phyloP scores from a whole-genome alignment of 2,329 filamentous ascomycete species.

The Colletotrichum sp. region DNA sequence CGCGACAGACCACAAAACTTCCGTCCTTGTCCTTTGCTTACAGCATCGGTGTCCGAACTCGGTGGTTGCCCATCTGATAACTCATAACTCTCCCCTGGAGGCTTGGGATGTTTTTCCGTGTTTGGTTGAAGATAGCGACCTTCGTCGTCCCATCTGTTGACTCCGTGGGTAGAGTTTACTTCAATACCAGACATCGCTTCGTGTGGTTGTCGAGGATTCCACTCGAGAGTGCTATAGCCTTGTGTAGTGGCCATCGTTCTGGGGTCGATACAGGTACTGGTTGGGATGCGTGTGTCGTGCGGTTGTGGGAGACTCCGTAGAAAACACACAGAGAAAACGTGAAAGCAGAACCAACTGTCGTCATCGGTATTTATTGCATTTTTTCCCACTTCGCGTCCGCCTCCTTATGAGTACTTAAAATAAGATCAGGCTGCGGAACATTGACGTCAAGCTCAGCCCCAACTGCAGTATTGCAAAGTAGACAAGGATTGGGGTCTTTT shows the following conservation, averaged over 20 bases:
- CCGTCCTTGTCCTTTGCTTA: accelerated
- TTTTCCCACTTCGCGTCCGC: background rate
- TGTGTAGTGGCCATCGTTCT: background rate
- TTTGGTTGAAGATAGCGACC: background rate
- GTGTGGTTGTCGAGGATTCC: background rate
- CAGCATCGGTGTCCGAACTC: background rate
- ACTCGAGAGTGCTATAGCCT: background rate
- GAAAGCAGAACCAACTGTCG: background rate
- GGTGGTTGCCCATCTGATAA: background rate
- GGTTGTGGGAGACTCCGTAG: background rate
- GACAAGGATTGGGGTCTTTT: background rate
- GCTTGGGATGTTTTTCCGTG: background rate
- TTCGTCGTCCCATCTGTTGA: background rate
- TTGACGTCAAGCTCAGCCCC: background rate
- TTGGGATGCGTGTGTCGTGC: background rate
- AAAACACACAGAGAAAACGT: background rate
- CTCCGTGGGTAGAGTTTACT: background rate
- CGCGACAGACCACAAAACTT: background rate
- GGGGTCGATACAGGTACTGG: background rate
- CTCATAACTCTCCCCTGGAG: background rate
- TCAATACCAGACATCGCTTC: background rate
- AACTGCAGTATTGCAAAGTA: background rate
- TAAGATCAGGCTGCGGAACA: background rate
- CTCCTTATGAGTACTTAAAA: background rate
- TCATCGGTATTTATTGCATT: background rate